phyloP scores from a whole-genome alignment of 352 stramenopile genomes.

The Plasmopara halstedii region DNA sequence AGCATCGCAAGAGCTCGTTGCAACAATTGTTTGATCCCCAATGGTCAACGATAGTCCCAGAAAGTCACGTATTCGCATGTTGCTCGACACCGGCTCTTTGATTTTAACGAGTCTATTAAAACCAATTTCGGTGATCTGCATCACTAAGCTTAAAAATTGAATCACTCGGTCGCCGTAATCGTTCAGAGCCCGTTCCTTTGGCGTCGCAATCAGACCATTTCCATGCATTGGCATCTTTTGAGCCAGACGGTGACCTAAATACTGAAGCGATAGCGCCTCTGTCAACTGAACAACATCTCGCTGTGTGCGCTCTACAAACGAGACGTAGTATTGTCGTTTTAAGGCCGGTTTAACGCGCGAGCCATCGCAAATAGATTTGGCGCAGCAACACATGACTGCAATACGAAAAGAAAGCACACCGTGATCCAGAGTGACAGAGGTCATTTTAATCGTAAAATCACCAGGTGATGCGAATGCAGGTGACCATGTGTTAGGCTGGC shows the following conservation, averaged over 20 bases:
- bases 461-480: constrained; percentile 60
- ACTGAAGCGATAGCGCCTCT: constrained; percentile 52
- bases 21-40: constrained; percentile 41
- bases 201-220: constrained; percentile 17
- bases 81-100: constrained; percentile 48
- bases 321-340: constrained; percentile 65
- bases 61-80: constrained; percentile 65
- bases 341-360: constrained; percentile 23
- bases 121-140: constrained; percentile 58
- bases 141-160: constrained; percentile 50
- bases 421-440: constrained; percentile 28
- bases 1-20: constrained; percentile 70
- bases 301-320: constrained; percentile 46
- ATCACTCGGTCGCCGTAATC: constrained; percentile 46
- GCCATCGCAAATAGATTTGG: constrained; percentile 42
- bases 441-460: constrained; percentile 73
- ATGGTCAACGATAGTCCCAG: constrained; percentile 46
- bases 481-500: constrained; percentile 56
- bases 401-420: constrained; percentile 42
- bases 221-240: constrained; percentile 39
- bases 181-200: constrained; percentile 38
- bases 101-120: constrained; percentile 57
- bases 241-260: constrained; percentile 52
- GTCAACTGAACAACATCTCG: constrained; percentile 42
- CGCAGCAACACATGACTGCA: constrained; percentile 52